Base-by-base conservation (phyloP, 768 basidiomycete species). In the Leccinellum luteum region DNA sequence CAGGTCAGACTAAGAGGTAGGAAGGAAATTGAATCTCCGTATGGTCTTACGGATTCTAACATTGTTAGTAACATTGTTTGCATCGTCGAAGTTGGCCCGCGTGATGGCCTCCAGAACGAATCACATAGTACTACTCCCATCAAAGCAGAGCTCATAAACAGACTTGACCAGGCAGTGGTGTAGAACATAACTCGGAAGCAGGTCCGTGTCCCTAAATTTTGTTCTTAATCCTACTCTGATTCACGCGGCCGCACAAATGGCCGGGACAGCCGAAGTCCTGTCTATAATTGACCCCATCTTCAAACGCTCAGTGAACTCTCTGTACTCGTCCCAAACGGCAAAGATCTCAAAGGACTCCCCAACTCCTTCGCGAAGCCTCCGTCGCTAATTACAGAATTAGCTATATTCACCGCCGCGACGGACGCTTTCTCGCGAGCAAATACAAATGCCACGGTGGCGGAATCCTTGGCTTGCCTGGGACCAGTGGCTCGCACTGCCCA, bases 21-120 rank as follows among this genome's bases (percentile, higher is more conserved):
- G n/a, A n/a, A n/a, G 25, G 25, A 25, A 25, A 25, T 25, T 25
- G 25, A 25, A 25, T 25, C 25, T 25, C 25, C 25, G 25, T n/a
- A n/a, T n/a, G n/a, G n/a, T n/a, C n/a, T n/a, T n/a, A n/a, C n/a
- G n/a, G n/a, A n/a, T n/a, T n/a, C n/a, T n/a, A n/a, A n/a, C n/a
- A n/a, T n/a, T n/a, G n/a, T n/a, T n/a, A n/a, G n/a, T n/a, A 62
- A 69, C 48, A 60, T 62, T 50, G 70, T 71, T 7, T 70, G 66
- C 50, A 89, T 97, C 47, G 89, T 98, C 45, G 94, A 96, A 73
- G 92, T 96, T 4, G 90, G 91, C 1, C 91, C 94, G 1, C 79
- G 94, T 27, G 94, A 98, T 72, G 94, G 94, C 1, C 79, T 98
- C 12, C 94, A 96, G 75, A 96, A 96, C 66, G 90, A 97, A 66